Conservation (phyloP, 208 protist genomes). For the Leishmania tarentolae region DNA sequence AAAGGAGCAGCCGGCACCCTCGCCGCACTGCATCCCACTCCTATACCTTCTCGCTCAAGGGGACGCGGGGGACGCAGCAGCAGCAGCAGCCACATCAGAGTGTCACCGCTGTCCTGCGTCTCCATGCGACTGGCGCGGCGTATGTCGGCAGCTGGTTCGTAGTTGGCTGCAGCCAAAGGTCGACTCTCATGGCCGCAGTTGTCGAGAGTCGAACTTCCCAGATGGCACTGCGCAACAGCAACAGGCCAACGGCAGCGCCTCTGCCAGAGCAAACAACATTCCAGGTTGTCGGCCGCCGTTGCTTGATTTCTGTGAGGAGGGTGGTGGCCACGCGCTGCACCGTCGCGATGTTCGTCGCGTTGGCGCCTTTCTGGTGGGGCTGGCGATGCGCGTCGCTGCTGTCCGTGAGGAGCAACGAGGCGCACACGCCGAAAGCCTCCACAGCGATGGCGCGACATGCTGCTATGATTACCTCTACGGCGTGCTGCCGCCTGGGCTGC, state of each 20-base stretch:
- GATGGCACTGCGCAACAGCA: not conserved
- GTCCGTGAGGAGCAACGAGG: conserved; percentile 4
- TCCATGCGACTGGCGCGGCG: conserved; percentile 1
- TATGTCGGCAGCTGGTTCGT: conserved; percentile 8
- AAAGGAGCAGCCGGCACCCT: not conserved
- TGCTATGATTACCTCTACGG: conserved; percentile 21
- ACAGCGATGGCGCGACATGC: not conserved
- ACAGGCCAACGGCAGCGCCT: not conserved
- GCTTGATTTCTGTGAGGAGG: not conserved
- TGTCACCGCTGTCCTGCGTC: not conserved
- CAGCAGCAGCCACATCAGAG: not conserved
- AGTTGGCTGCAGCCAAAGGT: conserved; percentile 3
- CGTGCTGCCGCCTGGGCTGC: conserved; percentile 22
- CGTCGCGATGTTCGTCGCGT: conserved; percentile 30
- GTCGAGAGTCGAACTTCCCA: not conserved
- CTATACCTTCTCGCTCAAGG: not conserved
- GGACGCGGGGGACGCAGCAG: not conserved
- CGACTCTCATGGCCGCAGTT: not conserved
- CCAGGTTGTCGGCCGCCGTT: not conserved
- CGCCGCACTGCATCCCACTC: not conserved
- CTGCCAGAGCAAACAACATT: not conserved
- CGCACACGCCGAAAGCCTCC: not conserved
- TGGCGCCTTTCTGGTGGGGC: conserved; percentile 14
- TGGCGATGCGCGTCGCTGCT: conserved; percentile 14
- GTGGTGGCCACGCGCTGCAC: conserved; percentile 18